A percentile compares a stretch with the other conserved stretches of the same genome.
These are phyloP conservation scores for Citrus hindsii DNA, from an alignment of 345 rosid genomes.

Conservation along the genomic window DNA sequence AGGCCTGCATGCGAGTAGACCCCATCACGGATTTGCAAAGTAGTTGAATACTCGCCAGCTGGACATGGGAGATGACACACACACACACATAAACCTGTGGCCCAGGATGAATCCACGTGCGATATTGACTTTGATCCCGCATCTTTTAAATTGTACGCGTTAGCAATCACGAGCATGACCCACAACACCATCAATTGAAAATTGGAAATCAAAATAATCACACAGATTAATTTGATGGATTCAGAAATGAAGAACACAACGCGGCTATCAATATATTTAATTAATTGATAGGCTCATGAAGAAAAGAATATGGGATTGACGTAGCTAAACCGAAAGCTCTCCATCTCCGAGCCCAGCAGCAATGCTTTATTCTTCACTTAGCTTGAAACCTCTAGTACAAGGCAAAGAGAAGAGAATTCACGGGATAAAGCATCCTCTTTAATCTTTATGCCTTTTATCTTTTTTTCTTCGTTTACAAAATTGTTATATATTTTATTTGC, in stretches of 20 bases:
- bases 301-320: slow-evolving; percentile 8
- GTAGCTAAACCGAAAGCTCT: neutral
- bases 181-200: too few relatives aligned
- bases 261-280: too few relatives aligned
- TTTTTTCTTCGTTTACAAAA: neutral
- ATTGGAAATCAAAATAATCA: too few relatives aligned
- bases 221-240: too few relatives aligned
- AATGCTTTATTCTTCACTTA: neutral
- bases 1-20: neutral
- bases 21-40: neutral
- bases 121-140: neutral
- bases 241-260: too few relatives aligned
- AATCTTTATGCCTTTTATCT: neutral
- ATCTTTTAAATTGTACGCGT: too few relatives aligned
- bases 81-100: neutral
- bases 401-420: neutral
- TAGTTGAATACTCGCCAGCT: neutral
- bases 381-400: neutral
- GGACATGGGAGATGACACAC: neutral
- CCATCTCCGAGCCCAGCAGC: neutral
- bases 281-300: neutral
- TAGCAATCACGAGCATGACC: too few relatives aligned
- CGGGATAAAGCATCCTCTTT: neutral
- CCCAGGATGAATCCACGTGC: neutral
- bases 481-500: neutral